phyloP scores from a whole-genome alignment of 164 flowering plant species.

The Houttuynia cordata region DNA sequence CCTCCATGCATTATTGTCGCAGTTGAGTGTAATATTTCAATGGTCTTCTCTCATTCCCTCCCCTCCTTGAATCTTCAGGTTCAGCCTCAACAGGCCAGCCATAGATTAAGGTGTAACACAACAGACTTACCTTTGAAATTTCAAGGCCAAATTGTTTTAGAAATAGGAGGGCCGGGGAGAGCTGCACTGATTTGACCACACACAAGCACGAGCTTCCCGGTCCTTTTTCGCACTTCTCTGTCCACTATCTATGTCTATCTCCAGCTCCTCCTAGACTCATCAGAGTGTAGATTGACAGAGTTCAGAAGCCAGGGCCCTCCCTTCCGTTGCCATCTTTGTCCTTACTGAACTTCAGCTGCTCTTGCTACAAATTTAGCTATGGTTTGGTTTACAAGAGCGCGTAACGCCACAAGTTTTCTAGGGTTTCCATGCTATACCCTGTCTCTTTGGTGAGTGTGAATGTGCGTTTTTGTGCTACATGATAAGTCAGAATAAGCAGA shows the following conservation, averaged over 20 bases:
- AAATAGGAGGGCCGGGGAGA: no score
- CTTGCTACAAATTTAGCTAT: constrained; percentile 2
- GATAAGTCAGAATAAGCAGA: no score
- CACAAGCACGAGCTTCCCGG: constrained; percentile 17
- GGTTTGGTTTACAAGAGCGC: neutral
- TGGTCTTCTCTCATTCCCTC: neutral
- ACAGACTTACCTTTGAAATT: no score
- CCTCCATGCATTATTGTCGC: constrained; percentile 48
- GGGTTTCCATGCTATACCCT: neutral
- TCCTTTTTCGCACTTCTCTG: neutral
- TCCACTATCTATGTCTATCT: neutral
- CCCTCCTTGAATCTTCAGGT: neutral
- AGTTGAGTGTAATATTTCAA: constrained; percentile 41
- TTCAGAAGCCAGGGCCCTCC: constrained; percentile 6
- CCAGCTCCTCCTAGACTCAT: neutral
- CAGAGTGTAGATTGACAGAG: constrained; percentile 15
- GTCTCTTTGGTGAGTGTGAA: no score
- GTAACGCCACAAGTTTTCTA: neutral
- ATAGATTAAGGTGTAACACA: no score
- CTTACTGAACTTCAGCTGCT: constrained; percentile 18
- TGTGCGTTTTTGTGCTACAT: no score
- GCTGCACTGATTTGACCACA: neutral
- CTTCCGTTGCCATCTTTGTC: constrained; percentile 17
- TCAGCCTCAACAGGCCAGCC: no score
- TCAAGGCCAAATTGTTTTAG: no score